Percentiles rank a stretch among this genome's conserved stretches.
These are phyloP conservation scores for Fusarium odoratissimum DNA, from an alignment of 2,329 filamentous ascomycete genomes.

Conservation along the genomic window DNA sequence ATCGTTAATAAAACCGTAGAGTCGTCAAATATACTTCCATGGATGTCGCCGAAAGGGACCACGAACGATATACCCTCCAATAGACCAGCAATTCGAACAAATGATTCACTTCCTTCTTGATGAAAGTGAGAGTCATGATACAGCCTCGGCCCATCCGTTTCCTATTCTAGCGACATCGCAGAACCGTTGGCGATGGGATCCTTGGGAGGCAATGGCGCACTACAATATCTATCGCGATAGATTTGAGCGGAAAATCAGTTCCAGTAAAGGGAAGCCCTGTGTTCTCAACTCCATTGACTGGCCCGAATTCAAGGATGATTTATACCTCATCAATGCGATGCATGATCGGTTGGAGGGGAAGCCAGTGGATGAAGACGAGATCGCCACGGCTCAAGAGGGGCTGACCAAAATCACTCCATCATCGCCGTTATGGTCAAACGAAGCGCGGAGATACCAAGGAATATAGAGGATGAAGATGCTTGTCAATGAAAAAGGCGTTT, in stretches of 20 bases:
- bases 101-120: background rate
- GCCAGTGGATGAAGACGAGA: background rate
- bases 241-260: background rate
- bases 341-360: background rate
- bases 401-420: background rate
- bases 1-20: background rate
- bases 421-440: background rate
- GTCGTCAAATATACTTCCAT: conserved; percentile 1
- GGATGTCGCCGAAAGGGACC: background rate
- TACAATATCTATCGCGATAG: conserved; percentile 20
- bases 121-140: accelerated
- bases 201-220: conserved; percentile 3
- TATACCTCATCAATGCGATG: background rate
- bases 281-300: background rate
- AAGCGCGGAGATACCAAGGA: background rate
- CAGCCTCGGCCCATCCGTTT: background rate
- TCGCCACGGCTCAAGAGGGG: background rate
- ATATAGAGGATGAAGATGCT: background rate
- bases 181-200: conserved; percentile 21
- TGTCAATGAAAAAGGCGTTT: accelerated
- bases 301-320: background rate
- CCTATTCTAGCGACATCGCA: background rate
- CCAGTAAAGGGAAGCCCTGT: background rate
- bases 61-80: conserved; percentile 7
- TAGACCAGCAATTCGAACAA: background rate